Base-by-base conservation (phyloP, 768 basidiomycete species). In the Mycena capillaripes region DNA sequence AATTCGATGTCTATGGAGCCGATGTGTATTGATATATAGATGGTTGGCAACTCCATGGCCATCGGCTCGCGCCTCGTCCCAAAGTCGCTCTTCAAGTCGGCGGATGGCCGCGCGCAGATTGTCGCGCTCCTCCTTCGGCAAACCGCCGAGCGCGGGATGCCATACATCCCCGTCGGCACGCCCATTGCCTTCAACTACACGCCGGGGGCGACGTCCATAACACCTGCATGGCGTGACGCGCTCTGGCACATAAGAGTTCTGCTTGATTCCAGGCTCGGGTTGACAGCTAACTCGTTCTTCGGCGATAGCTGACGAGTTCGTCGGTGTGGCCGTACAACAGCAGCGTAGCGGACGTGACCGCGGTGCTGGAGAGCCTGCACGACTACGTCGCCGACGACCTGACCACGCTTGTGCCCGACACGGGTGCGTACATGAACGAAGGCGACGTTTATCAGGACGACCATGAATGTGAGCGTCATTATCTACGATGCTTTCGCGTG, bases 351-450 rank as follows among this genome's bases (percentile, higher is more conserved):
- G 8, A 70, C 8, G 44, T 69, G 76, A 75, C 30, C 81, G 82
- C 34, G 73, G 82, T 23, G 66, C 82, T 66, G 25, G 23, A 25
- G 30, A 55, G 71, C 46, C 65, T 69, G 14, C 73, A 80, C 57
- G 17, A 78, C 71, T 23, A 78, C 75, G 57, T 57, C 17, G 58
- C 44, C 23, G 52, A 30, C 21, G 25, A 65, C 10, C 44, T 73
- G 71, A 27, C 27, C 19, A 32, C 27, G 40, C 73, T 76, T 25
- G 58, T 72, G 9, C 75, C 75, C 3, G 53, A 71, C 16, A 74
- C 75, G 10, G 82, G 82, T 6, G 76, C 82, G 14, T 83, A 83
- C 70, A 77, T 81, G 81, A 83, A 82, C 65, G 82, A 83, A 55
- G 82, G 79, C 27, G 78, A 81, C 55, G 79, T 82, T 3, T 83